These are phyloP conservation scores for Crithidia sp. DNA, from an alignment of 208 protist species.

Conservation along the genomic window DNA sequence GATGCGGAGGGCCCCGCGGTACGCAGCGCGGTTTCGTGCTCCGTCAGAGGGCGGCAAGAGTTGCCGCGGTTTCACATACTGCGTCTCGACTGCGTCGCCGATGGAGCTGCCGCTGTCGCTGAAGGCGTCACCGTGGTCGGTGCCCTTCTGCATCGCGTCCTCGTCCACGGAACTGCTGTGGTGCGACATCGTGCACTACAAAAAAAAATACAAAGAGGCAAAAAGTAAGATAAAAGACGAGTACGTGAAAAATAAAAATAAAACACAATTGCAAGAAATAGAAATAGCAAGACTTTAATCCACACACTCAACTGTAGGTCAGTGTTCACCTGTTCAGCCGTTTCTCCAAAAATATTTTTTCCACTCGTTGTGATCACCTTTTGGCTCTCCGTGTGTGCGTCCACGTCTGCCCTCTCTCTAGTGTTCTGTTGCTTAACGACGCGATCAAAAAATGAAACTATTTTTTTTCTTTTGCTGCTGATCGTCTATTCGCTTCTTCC, in stretches of 20 bases:
- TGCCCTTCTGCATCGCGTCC: neutral
- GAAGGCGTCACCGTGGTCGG: neutral
- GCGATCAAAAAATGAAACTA: neutral
- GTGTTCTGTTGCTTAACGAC: neutral
- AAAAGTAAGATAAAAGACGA: neutral
- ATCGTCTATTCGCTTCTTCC: neutral
- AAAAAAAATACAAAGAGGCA: neutral
- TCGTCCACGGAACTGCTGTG: neutral
- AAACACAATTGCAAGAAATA: neutral
- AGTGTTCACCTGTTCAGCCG: too few species aligned
- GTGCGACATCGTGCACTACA: neutral
- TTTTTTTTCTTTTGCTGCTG: neutral
- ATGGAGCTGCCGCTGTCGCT: neutral
- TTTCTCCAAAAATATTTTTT: neutral
- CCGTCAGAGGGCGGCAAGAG: too few species aligned
- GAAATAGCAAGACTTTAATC: too few species aligned
- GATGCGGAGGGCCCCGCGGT: constrained; percentile 28
- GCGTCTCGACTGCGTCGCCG: neutral
- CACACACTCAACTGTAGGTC: too few species aligned
- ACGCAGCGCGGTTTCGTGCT: neutral
- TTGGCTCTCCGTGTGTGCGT: neutral
- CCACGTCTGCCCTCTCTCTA: too few species aligned
- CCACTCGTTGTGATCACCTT: neutral
- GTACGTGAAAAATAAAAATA: neutral
- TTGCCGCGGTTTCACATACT: too few species aligned